A percentile compares a stretch with the other conserved stretches of the same genome.
phyloP scores from a whole-genome alignment of 176 grass and related monocot species.

The Oryza longistaminata region DNA sequence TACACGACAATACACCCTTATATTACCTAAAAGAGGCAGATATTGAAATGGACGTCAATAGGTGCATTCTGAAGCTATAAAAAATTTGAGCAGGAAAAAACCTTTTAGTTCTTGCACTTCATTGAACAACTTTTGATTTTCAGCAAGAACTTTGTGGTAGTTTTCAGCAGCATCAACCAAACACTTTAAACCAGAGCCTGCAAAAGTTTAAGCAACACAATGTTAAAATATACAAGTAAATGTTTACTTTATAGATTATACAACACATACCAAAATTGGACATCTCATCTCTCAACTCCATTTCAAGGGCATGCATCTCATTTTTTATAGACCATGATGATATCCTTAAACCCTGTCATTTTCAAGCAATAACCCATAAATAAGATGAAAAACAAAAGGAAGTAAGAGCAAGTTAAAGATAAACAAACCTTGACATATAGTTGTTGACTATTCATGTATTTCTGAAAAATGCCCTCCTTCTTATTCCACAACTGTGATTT shows the following conservation, averaged over 20 bases:
- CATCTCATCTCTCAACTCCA: constrained; percentile 75
- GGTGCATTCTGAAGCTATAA: background rate
- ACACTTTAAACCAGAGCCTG: constrained; percentile 70
- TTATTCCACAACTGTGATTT: constrained; percentile 68
- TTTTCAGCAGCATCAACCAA: constrained; percentile 87
- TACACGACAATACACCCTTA: constrained; percentile 95
- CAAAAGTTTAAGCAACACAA: constrained; percentile 23
- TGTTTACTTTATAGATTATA: background rate
- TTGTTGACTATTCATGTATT: constrained; percentile 56
- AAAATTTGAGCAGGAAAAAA: constrained; percentile 3
- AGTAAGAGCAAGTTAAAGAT: background rate
- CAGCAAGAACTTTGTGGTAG: constrained; percentile 82
- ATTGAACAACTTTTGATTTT: constrained; percentile 94
- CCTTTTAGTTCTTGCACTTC: constrained; percentile 97
- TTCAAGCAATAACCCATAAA: constrained; percentile 7
- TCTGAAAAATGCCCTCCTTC: constrained; percentile 68
- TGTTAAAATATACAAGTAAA: constrained; percentile 2
- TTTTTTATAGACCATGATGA: constrained; percentile 59
- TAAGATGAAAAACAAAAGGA: constrained; percentile 18
- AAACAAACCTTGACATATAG: constrained; percentile 60
- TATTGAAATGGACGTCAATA: background rate
- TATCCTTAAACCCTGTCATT: constrained; percentile 60
- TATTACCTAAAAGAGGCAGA: constrained; percentile 65
- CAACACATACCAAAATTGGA: constrained; percentile 62
- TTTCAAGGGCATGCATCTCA: constrained; percentile 62